Evolutionary conservation across 2,329 filamentous ascomycete species (phyloP), one percentile per base, ranked within the genome.

Genomic region (Botryotinia calthae): DNA sequence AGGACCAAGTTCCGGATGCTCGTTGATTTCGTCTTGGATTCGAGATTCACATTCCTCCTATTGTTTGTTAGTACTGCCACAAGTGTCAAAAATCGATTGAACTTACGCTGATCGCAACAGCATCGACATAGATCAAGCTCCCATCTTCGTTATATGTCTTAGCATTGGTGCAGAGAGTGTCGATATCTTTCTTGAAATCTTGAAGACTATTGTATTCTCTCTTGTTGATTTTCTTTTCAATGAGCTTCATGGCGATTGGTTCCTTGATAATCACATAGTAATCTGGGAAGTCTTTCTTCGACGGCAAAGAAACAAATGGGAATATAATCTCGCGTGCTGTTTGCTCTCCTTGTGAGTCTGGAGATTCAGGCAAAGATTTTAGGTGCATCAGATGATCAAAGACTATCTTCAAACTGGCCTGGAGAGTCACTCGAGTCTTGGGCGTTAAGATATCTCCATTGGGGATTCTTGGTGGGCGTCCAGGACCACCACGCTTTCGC

Each of bases 91-190:
- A 20, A 42, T 28, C 2, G n/a, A 54, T 44, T 18, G 46, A 75
- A 84, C 90, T 85, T 85, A 97, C 94, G 87, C 97, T 93, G 83
- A 99, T 98, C 71, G 92, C 86, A 82, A 95, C 95, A 67, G 95
- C 95, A 85, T 99, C 96, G 79, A 93, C 88, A 84, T 95, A 98
- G 71, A 99, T 87, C 78, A 97, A 86, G 82, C 95, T 98, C 73
- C 91, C 93, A 80, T 98, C 96, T 83, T 99, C 97, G 80, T 99
- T 99, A 86, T 97, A 99, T 4, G 93, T 96, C 81, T 94, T 89
- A 76, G 95, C 97, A 82, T 99, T 99, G 81, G 88, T 90, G 82
- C 95, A 96, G 82, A 99, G 88, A 75, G 95, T 84, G 68, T 90
- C 89, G 75, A 99, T 90, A 80, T 99, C 97, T 77, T 88, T 89